phyloP scores from a whole-genome alignment of 352 stramenopile species.

The Phytophthora multivora region DNA sequence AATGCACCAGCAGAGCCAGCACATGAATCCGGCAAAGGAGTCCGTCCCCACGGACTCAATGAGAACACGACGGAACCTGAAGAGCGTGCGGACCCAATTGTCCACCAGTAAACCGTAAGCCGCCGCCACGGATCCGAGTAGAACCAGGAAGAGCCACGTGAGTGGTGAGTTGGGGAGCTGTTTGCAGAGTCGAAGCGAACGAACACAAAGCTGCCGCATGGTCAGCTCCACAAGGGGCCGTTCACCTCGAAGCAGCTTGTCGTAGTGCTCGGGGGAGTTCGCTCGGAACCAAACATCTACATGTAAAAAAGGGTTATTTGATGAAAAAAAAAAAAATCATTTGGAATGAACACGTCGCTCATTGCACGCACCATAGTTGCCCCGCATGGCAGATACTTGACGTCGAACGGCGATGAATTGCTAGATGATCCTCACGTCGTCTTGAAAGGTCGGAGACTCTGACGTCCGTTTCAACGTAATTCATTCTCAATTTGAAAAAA shows the following conservation, averaged over 20 bases:
- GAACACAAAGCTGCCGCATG: constrained; percentile 70
- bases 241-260: constrained; percentile 67
- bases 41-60: constrained; percentile 66
- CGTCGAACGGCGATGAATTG: background rate
- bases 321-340: no score
- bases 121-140: constrained; percentile 65
- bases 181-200: constrained; percentile 73
- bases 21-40: constrained; percentile 64
- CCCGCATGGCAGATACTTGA: constrained; percentile 19
- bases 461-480: background rate
- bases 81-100: constrained; percentile 70
- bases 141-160: constrained; percentile 80
- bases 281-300: constrained; percentile 76
- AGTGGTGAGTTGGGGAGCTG: constrained; percentile 84
- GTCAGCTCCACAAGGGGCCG: constrained; percentile 61
- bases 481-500: no score
- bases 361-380: constrained; percentile 24
- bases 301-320: background rate
- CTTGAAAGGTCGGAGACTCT: background rate
- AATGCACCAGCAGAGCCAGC: constrained; percentile 73
- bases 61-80: constrained; percentile 57
- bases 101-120: constrained; percentile 85
- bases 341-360: no score
- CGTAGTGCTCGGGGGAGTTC: constrained; percentile 74
- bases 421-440: no score